Evolutionary conservation across 2,329 filamentous ascomycete species (phyloP).

Genomic region (Epichloe brachyelytri): DNA sequence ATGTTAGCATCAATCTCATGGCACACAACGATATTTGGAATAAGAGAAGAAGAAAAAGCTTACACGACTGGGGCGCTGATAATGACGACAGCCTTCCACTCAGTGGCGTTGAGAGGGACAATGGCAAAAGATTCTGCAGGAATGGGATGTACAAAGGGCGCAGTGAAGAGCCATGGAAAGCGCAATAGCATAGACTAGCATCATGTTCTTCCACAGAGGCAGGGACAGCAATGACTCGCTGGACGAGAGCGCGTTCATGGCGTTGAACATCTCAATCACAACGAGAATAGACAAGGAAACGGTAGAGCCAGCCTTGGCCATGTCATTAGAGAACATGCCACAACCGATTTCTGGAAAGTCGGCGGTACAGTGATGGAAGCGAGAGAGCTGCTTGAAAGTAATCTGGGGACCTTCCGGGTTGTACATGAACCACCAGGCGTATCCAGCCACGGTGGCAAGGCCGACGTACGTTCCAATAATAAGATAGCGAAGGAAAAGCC

Average conservation of each 20-base stretch:
- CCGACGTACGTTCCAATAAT: conserved; percentile 94
- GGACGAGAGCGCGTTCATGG: conserved; percentile 93
- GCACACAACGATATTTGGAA: neutral
- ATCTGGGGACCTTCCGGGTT: conserved; percentile 84
- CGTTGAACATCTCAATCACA: conserved; percentile 98
- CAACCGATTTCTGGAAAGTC: conserved; percentile 85
- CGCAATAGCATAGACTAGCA: conserved; percentile 87
- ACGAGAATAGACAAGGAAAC: conserved; percentile 86
- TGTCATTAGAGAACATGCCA: conserved; percentile 76
- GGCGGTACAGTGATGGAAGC: conserved; percentile 86
- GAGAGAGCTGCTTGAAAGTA: conserved; percentile 72
- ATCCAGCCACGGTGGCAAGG: conserved; percentile 85
- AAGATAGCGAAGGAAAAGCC: conserved; percentile 96
- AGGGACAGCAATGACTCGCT: conserved; percentile 89
- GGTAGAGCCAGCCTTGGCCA: conserved; percentile 82
- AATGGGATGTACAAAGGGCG: conserved; percentile 85
- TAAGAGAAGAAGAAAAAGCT: conserved; percentile 29
- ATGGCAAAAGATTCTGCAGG: conserved; percentile 79
- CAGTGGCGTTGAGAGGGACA: conserved; percentile 66
- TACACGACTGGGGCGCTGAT: conserved; percentile 91
- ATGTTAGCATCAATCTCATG: conserved; percentile 12
- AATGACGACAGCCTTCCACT: conserved; percentile 83
- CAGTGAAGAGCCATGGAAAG: conserved; percentile 94
- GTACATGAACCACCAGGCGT: conserved; percentile 99
- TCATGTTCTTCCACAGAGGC: conserved; percentile 97